These are phyloP conservation scores for Cercophora newfieldiana DNA, from an alignment of 495 filamentous ascomycete species.

Conservation along the genomic window DNA sequence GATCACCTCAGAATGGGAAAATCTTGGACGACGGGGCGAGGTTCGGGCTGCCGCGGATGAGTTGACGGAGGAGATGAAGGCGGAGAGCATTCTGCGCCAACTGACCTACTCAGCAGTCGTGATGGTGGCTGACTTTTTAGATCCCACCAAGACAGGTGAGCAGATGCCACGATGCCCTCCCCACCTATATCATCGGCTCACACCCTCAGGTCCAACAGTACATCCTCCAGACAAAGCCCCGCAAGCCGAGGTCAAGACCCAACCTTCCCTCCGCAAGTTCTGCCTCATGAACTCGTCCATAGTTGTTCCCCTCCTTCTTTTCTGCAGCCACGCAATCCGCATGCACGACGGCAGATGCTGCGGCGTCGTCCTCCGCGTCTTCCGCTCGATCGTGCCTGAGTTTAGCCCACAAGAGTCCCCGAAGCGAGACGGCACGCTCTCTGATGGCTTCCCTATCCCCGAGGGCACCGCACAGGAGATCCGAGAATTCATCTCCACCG, in stretches of 20 bases:
- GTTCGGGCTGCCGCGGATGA: conserved; percentile 60
- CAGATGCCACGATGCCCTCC: neutral
- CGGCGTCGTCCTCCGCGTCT: conserved; percentile 77
- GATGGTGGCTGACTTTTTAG: conserved; percentile 83
- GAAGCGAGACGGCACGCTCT: conserved; percentile 2
- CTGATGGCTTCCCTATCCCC: conserved; percentile 49
- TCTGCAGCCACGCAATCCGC: conserved; percentile 84
- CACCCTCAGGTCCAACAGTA: neutral
- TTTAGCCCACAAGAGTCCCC: conserved; percentile 48
- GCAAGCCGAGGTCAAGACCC: conserved; percentile 15
- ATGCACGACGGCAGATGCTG: conserved; percentile 92
- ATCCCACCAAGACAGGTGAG: conserved; percentile 41
- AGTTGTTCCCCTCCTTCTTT: conserved; percentile 83
- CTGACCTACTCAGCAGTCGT: conserved; percentile 88
- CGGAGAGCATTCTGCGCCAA: conserved; percentile 93
- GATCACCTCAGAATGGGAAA: conserved; percentile 83
- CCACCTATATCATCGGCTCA: neutral
- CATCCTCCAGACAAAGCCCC: neutral
- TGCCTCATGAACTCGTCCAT: conserved; percentile 76
- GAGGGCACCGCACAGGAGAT: conserved; percentile 59
- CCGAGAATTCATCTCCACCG: conserved; percentile 84
- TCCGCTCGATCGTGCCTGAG: conserved; percentile 79
- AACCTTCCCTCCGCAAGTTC: conserved; percentile 68
- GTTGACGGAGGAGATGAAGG: conserved; percentile 94
- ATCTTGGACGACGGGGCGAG: conserved; percentile 57